Evolutionary conservation across 768 basidiomycete genomes (phyloP).

Genomic region (button mushroom (Agaricus bisporus)): DNA sequence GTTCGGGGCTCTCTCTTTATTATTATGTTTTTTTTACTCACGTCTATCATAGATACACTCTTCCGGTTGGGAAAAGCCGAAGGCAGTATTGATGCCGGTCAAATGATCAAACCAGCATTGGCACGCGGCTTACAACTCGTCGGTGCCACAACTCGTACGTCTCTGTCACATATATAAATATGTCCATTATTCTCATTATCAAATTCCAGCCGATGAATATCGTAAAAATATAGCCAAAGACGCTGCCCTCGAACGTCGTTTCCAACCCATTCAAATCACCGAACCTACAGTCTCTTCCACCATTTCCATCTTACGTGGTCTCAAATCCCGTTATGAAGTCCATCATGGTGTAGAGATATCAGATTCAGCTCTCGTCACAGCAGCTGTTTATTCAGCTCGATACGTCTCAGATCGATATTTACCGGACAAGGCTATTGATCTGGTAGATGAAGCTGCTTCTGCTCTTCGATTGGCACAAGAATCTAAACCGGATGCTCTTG

Average conservation of each 20-base stretch:
- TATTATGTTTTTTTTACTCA: background rate
- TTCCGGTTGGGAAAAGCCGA: conserved; percentile 90
- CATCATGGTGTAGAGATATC: conserved; percentile 93
- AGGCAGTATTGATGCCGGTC: conserved; percentile 87
- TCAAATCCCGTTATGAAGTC: conserved; percentile 82
- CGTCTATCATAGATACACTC: conserved; percentile 47
- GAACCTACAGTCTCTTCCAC: conserved; percentile 85
- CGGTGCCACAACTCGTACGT: conserved; percentile 82
- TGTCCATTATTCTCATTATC: background rate
- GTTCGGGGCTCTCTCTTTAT: background rate
- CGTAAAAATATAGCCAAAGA: conserved; percentile 90
- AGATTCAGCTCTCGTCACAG: conserved; percentile 84
- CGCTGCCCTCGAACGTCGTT: conserved; percentile 84
- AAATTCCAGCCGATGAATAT: conserved; percentile 76
- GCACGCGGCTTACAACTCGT: conserved; percentile 85
- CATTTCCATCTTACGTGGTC: conserved; percentile 80
- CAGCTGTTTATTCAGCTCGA: conserved; percentile 77
- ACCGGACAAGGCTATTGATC: conserved; percentile 88
- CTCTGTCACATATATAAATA: conserved; percentile 9
- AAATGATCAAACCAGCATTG: conserved; percentile 90
- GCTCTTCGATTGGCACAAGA: conserved; percentile 84
- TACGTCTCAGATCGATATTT: conserved; percentile 86
- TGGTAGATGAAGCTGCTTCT: conserved; percentile 91
- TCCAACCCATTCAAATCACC: conserved; percentile 85
- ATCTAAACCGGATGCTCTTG: conserved; percentile 80